These are phyloP conservation scores for Lupinus albus DNA, from an alignment of 306 rosid species.

Conservation along the genomic window DNA sequence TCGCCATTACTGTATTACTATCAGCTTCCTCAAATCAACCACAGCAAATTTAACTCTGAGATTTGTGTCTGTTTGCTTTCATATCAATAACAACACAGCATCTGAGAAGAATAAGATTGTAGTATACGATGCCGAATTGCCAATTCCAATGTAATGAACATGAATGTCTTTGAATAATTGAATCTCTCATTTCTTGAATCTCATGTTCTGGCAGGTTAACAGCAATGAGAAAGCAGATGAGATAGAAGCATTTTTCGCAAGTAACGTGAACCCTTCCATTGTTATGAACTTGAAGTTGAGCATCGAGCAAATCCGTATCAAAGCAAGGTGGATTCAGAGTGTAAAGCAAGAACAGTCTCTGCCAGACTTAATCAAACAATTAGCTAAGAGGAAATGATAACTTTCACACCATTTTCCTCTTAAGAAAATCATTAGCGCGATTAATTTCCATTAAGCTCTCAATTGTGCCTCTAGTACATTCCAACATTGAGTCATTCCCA, in stretches of 20 bases:
- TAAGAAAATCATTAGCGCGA: neutral
- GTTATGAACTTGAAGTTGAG: slow-evolving; percentile 54
- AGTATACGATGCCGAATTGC: slow-evolving; percentile 15
- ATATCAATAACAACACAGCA: neutral
- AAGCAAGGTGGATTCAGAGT: slow-evolving; percentile 63
- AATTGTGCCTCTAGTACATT: neutral
- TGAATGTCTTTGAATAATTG: neutral
- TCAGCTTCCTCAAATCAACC: neutral
- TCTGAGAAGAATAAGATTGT: slow-evolving; percentile 7
- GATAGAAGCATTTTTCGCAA: slow-evolving; percentile 54
- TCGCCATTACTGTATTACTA: slow-evolving; percentile 1
- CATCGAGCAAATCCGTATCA: slow-evolving; percentile 61
- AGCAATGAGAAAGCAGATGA: slow-evolving; percentile 62
- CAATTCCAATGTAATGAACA: slow-evolving; percentile 17
- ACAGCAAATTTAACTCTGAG: neutral
- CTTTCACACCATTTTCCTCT: slow-evolving; percentile 23
- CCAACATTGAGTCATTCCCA: neutral
- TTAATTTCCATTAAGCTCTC: neutral
- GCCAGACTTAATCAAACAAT: slow-evolving; percentile 43
- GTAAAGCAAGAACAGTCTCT: slow-evolving; percentile 52
- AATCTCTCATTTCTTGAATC: slow-evolving; percentile 31
- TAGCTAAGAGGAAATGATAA: slow-evolving; percentile 40
- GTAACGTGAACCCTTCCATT: slow-evolving; percentile 43
- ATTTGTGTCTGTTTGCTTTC: slow-evolving; percentile 8
- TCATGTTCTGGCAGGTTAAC: slow-evolving; percentile 49